A percentile compares a stretch with the other conserved stretches of the same genome.
phyloP scores from a whole-genome alignment of 2,329 filamentous ascomycete genomes.

The Coleophoma cylindrospora region DNA sequence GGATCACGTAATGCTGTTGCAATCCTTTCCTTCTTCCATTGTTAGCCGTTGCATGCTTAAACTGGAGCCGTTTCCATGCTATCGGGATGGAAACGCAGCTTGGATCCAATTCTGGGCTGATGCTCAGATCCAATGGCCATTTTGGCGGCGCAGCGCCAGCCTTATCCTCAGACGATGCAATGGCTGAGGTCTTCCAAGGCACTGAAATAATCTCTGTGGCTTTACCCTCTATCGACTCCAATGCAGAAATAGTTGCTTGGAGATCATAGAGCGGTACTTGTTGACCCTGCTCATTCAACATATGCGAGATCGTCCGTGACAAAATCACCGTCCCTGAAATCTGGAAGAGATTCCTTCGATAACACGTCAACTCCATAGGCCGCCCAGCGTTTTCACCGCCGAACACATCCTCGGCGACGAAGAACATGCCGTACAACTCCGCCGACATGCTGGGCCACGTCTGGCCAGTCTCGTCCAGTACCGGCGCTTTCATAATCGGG shows the following conservation, averaged over 20 bases:
- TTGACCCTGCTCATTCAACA: slow-evolving; percentile 72
- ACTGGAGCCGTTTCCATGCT: slow-evolving; percentile 91
- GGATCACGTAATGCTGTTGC: slow-evolving; percentile 91
- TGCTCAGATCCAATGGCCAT: slow-evolving; percentile 48
- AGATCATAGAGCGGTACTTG: slow-evolving; percentile 73
- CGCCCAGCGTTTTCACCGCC: slow-evolving; percentile 40
- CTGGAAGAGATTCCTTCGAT: slow-evolving; percentile 90
- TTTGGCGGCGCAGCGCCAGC: slow-evolving; percentile 48
- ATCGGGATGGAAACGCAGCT: slow-evolving; percentile 77
- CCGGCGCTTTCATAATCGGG: slow-evolving; percentile 51
- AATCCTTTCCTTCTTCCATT: slow-evolving; percentile 91
- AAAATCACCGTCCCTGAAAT: slow-evolving; percentile 83
- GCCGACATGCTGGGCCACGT: slow-evolving; percentile 64
- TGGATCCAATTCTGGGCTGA: slow-evolving; percentile 68
- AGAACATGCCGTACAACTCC: slow-evolving; percentile 85
- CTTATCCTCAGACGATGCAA: slow-evolving; percentile 22
- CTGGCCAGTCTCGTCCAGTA: slow-evolving; percentile 62
- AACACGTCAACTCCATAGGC: slow-evolving; percentile 85
- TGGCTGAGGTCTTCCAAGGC: slow-evolving; percentile 71
- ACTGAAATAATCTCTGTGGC: slow-evolving; percentile 92
- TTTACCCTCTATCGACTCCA: slow-evolving; percentile 91
- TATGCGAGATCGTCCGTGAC: slow-evolving; percentile 65
- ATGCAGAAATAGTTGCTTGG: slow-evolving; percentile 76
- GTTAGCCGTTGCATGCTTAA: slow-evolving; percentile 93
- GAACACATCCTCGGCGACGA: slow-evolving; percentile 78